Evolutionary conservation across 1,284 basidiomycete genomes (phyloP), one percentile per base, ranked within the genome.

Genomic region (Naganishia sp.): DNA sequence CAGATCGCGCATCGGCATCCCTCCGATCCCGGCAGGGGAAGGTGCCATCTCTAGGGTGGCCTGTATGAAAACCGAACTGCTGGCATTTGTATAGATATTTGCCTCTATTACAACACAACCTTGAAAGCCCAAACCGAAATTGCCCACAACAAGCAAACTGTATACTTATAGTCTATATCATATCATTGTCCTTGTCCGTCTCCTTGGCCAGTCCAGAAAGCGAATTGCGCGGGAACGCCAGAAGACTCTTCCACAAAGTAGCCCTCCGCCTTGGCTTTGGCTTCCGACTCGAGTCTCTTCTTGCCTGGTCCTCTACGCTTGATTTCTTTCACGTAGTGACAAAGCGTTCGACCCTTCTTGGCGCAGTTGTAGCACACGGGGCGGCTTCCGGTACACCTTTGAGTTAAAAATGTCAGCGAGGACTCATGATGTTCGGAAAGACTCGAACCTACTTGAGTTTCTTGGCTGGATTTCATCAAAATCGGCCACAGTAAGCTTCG

Each of bases 341-440:
- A 61, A 11, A 6, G 11, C 33, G 48, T 52, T 21, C 59, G 49
- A 18, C 59, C 59, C 48, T 61, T 61, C 42, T 61, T 61, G 5
- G 59, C 48, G 25, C 59, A 61, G 23, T 52, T 61, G 48, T 61
- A 61, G 23, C 59, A 61, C 7, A 61, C 59, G 43, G 59, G 59
- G 6, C 21, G 36, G 16, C 33, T 25, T 23, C 59, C 59, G n/a
- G 59, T 61, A 36, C 59, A 61, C 6, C 59, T 61, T 21, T 6
- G 18, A 7, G 11, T 10, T 25, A 11, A 49, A 2, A 3, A 15
- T 36, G 39, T 55, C 11, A 55, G 53, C 50, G 2, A 21, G 10
- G 2, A 18, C 9, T 9, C 9, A 36, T 16, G 4, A n/a, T 7
- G 1, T 16, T 23, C 1, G 3, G 6, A 10, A 49, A 5, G 5